phyloP scores from a whole-genome alignment of 1,284 basidiomycete genomes.

The Moesziomyces globuligerus region DNA sequence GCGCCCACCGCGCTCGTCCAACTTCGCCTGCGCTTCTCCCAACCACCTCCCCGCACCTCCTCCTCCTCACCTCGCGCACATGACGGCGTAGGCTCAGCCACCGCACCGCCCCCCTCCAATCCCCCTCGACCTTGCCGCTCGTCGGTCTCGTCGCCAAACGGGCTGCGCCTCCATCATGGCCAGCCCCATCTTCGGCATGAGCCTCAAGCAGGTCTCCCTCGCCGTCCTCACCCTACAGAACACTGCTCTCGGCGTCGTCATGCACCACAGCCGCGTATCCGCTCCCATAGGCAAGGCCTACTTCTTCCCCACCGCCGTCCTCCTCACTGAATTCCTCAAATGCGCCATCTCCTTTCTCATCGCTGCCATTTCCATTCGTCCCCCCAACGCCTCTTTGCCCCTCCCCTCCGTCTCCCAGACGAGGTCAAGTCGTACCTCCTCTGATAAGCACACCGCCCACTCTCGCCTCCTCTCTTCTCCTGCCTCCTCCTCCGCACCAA shows the following conservation, averaged over 20 bases:
- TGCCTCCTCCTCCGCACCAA: too few species aligned
- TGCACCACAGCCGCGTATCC: constrained; percentile 77
- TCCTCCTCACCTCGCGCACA: too few species aligned
- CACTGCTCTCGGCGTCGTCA: constrained; percentile 58
- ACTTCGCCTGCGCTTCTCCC: too few species aligned
- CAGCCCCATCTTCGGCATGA: constrained; percentile 26
- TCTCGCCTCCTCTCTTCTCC: not conserved
- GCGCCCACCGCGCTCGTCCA: too few species aligned
- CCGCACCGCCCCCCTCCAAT: too few species aligned
- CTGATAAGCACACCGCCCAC: constrained; percentile 8
- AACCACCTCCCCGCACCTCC: too few species aligned
- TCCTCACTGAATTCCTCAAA: constrained; percentile 92
- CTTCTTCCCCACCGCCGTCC: constrained; percentile 88
- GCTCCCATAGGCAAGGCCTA: constrained; percentile 78
- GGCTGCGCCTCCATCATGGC: constrained; percentile 13
- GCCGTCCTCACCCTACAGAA: constrained; percentile 93
- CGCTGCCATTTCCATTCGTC: constrained; percentile 69
- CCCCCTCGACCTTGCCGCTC: too few species aligned
- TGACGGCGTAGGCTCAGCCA: too few species aligned
- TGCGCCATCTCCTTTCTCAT: constrained; percentile 82
- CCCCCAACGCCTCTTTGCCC: constrained; percentile 20
- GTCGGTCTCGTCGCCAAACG: too few species aligned
- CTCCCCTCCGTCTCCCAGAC: constrained; percentile 19
- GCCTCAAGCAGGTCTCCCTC: constrained; percentile 72
- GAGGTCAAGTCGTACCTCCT: too few species aligned